Base-by-base conservation (phyloP, 108 stramenopile genomes). In the Nitzschia palea region DNA sequence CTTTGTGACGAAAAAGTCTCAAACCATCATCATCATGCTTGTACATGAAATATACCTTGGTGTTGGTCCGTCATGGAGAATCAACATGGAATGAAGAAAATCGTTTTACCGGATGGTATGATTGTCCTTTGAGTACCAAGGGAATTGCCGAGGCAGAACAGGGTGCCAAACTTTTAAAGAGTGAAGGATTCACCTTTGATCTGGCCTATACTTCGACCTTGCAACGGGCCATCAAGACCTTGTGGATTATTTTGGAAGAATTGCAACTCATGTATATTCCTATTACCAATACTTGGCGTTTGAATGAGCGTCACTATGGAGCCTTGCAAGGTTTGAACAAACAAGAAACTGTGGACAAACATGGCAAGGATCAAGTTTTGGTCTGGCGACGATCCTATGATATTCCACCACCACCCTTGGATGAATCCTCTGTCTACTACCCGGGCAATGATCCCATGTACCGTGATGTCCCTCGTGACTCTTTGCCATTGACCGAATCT, bases 251-350 rank as follows among this genome's bases (percentile, higher is more conserved):
- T 58, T 76, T 95, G 63, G 96, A 97, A 67, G 84, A 94, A 62
- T 67, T 84, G 35, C 88, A 94, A 59, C 79, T 93, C 55, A 95
- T 97, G 95, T 96, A 90, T 80, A 89, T 98, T 67, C 97, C 97
- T 25, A 88, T 96, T 62, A 66, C 77, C 47, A 86, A 86, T 47
- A 71, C 72, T 10, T 87, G 80, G 77, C 45, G 68, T 34, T 89
- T 99, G 50, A 99, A 99, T 78, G 99, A 99, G 78, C 80, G 96
- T 32, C 90, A 92, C 71, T 97, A 94, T 65, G 88, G 86, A 60
- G 93, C 85, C 17, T 83, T 97, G 4, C 92, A 95, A 77, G 99
- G 99, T 8, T 67, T 98, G 43, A 86, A 98, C 88, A 99, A 99
- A 77, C 91, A 98, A 72, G 88, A 98, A 74, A 98, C 98, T 12